Evolutionary conservation across 2,329 filamentous ascomycete genomes (phyloP), one percentile per base, ranked within the genome.

Genomic region (Zymoseptoria tritici): DNA sequence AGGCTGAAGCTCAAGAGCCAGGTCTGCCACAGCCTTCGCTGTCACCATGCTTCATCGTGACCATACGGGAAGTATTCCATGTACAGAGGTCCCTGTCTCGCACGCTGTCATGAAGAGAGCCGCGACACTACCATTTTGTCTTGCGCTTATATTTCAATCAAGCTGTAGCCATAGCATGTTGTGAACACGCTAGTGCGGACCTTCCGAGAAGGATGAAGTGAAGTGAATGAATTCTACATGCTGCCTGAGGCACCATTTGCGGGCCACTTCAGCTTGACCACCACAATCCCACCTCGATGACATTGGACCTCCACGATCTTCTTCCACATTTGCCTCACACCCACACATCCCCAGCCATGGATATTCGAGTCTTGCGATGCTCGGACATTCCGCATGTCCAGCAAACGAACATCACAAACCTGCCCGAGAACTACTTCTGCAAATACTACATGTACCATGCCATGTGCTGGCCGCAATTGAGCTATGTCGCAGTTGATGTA

Each of bases 391-490:
- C 90, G 67, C 87, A 94, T 73, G 91, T 99, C 74, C 94, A 99
- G 79, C 91, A 95, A 77, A 93, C 52, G n/a, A 97, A 99, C 81
- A 92, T 99, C 74, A 96, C 95, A 75, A 99, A 99, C 80, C 84
- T 99, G 57, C 94, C 94, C 66, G 94, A 99, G 78, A 99, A 99
- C 82, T 99, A 99, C 84, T 97, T 97, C 76, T 90, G 96, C 78
- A 99, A 99, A 83, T 99, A 99, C 83, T 99, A 99, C 81, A 86
- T 99, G 72, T 99, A 99, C 84, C 94, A 99, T 78, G 92, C 93
- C 16, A 86, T 97, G 67, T 96, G 91, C 69, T 99, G 94, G 94
- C 94, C 94, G 52, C 93, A 97, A 78, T 85, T 99, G 66, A 93
- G 88, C 77, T 97, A 92, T 77, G 93, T 99, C 59, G 94, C 94